These are phyloP conservation scores for Termitomyces sp. DNA, from an alignment of 768 basidiomycete species.

Conservation along the genomic window DNA sequence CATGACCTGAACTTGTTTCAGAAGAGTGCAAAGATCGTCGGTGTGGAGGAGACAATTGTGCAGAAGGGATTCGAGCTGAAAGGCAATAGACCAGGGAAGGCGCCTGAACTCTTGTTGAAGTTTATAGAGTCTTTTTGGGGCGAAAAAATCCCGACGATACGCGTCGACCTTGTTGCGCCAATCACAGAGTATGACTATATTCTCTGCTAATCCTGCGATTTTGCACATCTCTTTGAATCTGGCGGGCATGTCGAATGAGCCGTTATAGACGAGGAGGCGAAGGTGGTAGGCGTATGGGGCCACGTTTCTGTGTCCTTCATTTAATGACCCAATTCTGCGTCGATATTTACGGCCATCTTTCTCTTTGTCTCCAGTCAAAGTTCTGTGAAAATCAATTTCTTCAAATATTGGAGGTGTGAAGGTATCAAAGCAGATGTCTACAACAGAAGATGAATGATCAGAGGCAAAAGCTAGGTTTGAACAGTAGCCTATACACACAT, in stretches of 20 bases:
- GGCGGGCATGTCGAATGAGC: slow-evolving; percentile 39
- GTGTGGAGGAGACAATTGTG: slow-evolving; percentile 61
- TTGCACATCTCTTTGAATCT: slow-evolving; percentile 52
- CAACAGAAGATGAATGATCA: slow-evolving; percentile 4
- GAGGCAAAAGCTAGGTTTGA: neutral
- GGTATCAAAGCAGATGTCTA: slow-evolving; percentile 68
- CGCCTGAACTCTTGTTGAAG: slow-evolving; percentile 38
- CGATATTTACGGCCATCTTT: slow-evolving; percentile 43
- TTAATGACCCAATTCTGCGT: slow-evolving; percentile 52
- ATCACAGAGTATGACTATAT: slow-evolving; percentile 26
- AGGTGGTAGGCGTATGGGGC: slow-evolving; percentile 72
- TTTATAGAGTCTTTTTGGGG: slow-evolving; percentile 36
- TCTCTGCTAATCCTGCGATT: slow-evolving; percentile 36
- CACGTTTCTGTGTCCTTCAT: slow-evolving; percentile 52
- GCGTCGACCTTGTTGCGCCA: slow-evolving; percentile 45
- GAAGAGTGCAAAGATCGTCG: slow-evolving; percentile 44
- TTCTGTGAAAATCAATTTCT: slow-evolving; percentile 50
- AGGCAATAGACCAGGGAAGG: slow-evolving; percentile 64
- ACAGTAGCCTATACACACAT: slow-evolving; percentile 37
- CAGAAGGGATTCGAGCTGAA: slow-evolving; percentile 71
- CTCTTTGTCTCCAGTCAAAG: slow-evolving; percentile 35
- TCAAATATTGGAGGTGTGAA: slow-evolving; percentile 63
- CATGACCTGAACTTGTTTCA: slow-evolving; percentile 38
- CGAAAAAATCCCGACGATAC: slow-evolving; percentile 44
- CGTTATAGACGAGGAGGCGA: slow-evolving; percentile 53